These are phyloP conservation scores for Gremmenia infestans DNA, from an alignment of 2,329 filamentous ascomycete genomes.

Conservation along the genomic window DNA sequence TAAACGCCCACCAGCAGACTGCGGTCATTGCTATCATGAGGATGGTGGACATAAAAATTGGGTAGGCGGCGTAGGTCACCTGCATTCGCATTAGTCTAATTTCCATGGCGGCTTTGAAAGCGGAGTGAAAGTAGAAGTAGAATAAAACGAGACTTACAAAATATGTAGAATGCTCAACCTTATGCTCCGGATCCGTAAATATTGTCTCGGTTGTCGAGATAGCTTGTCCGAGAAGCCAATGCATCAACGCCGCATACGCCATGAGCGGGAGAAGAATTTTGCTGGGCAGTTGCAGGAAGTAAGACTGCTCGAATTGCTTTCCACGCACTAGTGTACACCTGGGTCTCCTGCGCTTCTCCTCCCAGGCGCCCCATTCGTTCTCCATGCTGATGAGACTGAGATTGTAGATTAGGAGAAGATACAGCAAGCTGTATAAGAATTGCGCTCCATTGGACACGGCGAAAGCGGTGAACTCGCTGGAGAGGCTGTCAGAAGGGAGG, in stretches of 20 bases:
- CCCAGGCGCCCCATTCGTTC: constrained; percentile 19
- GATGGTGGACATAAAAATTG: constrained; percentile 16
- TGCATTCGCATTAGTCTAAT: neutral
- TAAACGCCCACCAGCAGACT: constrained; percentile 21
- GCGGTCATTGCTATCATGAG: constrained; percentile 17
- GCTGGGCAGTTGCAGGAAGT: constrained; percentile 18
- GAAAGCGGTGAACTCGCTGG: constrained; percentile 16
- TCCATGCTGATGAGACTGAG: constrained; percentile 22
- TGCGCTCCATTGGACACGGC: constrained; percentile 20
- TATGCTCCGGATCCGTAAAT: constrained; percentile 11
- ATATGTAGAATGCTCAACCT: constrained; percentile 15
- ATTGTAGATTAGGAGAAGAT: constrained; percentile 19
- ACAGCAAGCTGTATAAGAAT: constrained; percentile 18
- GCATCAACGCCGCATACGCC: constrained; percentile 17
- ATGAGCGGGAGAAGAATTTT: constrained; percentile 16
- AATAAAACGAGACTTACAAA: constrained; percentile 2
- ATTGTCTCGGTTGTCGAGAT: constrained; percentile 17
- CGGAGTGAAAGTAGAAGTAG: neutral
- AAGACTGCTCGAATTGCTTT: constrained; percentile 16
- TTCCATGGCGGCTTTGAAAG: neutral
- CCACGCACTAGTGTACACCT: constrained; percentile 17
- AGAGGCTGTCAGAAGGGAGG: constrained; percentile 10
- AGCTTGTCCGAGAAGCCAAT: constrained; percentile 20
- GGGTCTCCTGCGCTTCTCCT: constrained; percentile 9
- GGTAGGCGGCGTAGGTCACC: constrained; percentile 18